Base-by-base conservation (phyloP, 75 land plant genomes). In the Isoetes taiwanensis region DNA sequence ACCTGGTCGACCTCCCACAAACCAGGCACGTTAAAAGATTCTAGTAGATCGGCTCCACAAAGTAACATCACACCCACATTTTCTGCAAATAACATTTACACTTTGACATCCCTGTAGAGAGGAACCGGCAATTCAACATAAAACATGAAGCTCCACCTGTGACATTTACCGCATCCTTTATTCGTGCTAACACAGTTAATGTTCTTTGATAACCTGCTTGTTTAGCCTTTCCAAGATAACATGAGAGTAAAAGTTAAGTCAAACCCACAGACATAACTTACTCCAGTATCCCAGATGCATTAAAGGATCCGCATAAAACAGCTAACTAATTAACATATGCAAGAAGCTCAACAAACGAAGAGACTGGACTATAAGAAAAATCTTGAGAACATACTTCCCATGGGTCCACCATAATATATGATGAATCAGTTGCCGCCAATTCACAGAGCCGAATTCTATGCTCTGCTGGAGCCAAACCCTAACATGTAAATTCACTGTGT, bases 21-120 rank as follows among this genome's bases (percentile, higher is more conserved):
- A 30, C 90, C 86, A 42, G 86, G 96, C 31, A 54, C 69, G 32
- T 57, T 41, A 39, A 90, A 79, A 24, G 81, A 85, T 60, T 82
- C 72, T 12, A 90, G 73, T 31, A 90, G 50, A 67, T 90, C 96
- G 43, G 85, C 75, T 30, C 96, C 96, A 76, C 96, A 90, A 2
- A 90, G 72, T 39, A 90, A 72, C 83, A 85, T 81, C 52, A 85
- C 90, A 63, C 69, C 76, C 12, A 90, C 62, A 43, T 66, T 73
- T 19, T 69, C 90, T 88, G 50, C 70, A 63, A 43, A 24, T 52
- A 19, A 21, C 27, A 14, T n/a, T n/a, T n/a, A n/a, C n/a, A n/a
- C n/a, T n/a, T n/a, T n/a, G n/a, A n/a, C n/a, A n/a, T n/a, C n/a
- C n/a, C n/a, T n/a, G n/a, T n/a, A n/a, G n/a, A n/a, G n/a, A n/a